Evolutionary conservation across 352 stramenopile species (phyloP), one percentile per base, ranked within the genome.

Genomic region (Globisporangium middletonii): DNA sequence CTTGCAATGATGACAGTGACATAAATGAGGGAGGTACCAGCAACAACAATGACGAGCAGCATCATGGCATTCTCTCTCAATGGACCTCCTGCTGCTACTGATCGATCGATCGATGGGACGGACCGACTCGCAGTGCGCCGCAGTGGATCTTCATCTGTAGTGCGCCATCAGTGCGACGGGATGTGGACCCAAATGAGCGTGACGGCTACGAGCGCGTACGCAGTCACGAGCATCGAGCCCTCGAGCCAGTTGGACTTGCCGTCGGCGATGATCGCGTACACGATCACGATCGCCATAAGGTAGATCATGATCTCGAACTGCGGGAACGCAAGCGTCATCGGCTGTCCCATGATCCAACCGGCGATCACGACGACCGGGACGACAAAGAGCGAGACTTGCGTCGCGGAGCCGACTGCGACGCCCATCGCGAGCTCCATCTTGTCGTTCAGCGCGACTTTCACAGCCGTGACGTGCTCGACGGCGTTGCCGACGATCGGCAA

Each of bases 401-500:
- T 98, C 23, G 90, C 95, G 0, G 90, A 98, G 27, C 97, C 97
- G n/a, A 99, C 82, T n/a, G 97, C 96, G 30, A 99, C 95, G 53
- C 96, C 97, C 79, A 99, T 97, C 5, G 96, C 89, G 12, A 99
- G 80, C 83, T 99, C 96, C 95, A 99, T 98, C 75, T 98, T 99
- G 72, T 98, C 86, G 72, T 98, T 98, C 59, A 98, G 88, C 23
- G 96, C 97, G 6, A 99, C 96, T 28, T 95, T 97, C 44, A 99
- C 84, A 18, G 97, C 97, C 4, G 96, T 98, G 38, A 98, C 89
- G 66, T 99, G 97, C 71, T 99, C 97, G 2, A 98, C 96, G n/a
- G 96, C 96, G 75, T 99, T 99, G 49, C 97, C 96, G 12, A 99
- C 96, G 37, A 99, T 96, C 1, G 97, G 97, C 37, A 99, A 62